phyloP scores from a whole-genome alignment of 352 stramenopile genomes.

The Phytophthora meadii region DNA sequence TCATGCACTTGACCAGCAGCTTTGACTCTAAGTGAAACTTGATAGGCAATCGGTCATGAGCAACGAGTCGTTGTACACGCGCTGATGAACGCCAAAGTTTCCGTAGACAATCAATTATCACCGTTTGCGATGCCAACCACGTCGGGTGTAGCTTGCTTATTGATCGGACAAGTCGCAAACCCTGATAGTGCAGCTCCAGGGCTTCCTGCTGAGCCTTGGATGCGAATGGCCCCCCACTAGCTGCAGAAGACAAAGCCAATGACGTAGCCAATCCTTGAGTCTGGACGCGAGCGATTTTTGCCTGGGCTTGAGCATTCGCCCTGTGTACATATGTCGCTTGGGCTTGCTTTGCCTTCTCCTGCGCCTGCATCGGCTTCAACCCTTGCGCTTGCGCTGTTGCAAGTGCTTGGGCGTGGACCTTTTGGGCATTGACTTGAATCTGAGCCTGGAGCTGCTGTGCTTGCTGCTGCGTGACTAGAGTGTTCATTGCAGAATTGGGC shows the following conservation, averaged over 20 bases:
- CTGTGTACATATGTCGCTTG: conserved; percentile 89
- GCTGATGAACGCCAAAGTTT: conserved; percentile 95
- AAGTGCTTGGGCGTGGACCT: conserved; percentile 89
- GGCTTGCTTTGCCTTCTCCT: conserved; percentile 91
- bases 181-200: conserved; percentile 96
- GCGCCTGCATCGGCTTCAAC: conserved; percentile 85
- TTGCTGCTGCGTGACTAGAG: conserved; percentile 80
- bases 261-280: conserved; percentile 58
- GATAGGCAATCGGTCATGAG: conserved; percentile 83
- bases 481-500: conserved; percentile 53
- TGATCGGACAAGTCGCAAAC: conserved; percentile 91
- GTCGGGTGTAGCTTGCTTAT: conserved; percentile 89
- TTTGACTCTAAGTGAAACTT: conserved; percentile 96
- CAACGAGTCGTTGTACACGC: conserved; percentile 72
- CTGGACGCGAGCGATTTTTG: conserved; percentile 85
- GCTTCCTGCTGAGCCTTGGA: conserved; percentile 87
- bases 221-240: conserved; percentile 54
- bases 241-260: conserved; percentile 29
- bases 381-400: conserved; percentile 85
- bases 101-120: conserved; percentile 93
- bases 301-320: conserved; percentile 87
- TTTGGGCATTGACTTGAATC: conserved; percentile 91
- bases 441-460: conserved; percentile 87
- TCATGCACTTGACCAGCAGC: conserved; percentile 94
- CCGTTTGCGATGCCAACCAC: conserved; percentile 89